Evolutionary conservation across 2,329 filamentous ascomycete species (phyloP).

Genomic region (Diaporthe sp.): DNA sequence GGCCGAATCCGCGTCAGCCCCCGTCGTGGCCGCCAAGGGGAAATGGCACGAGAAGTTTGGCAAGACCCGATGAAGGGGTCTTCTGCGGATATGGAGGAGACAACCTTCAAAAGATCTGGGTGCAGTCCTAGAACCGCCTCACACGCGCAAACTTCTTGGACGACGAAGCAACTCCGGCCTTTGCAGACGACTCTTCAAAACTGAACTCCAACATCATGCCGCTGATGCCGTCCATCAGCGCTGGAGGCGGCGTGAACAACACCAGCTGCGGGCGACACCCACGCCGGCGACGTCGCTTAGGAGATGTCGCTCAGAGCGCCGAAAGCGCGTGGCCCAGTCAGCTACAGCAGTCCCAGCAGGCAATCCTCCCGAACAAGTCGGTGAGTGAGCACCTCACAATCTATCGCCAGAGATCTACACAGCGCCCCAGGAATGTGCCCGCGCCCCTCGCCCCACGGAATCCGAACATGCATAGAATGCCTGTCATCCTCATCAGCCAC

Average conservation of each 20-base stretch:
- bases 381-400: not conserved
- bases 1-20: conserved; percentile 40
- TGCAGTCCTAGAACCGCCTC: not conserved
- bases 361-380: not conserved
- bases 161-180: too few relatives aligned
- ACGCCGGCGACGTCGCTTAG: too few relatives aligned
- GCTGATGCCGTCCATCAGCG: too few relatives aligned
- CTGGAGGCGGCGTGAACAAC: too few relatives aligned
- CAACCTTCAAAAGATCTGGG: not conserved
- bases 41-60: conserved; percentile 73
- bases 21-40: conserved; percentile 50
- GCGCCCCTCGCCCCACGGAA: too few relatives aligned
- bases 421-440: too few relatives aligned
- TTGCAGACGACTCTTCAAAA: too few relatives aligned
- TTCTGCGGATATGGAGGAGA: not conserved
- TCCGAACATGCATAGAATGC: too few relatives aligned
- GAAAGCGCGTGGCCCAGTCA: not conserved
- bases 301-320: not conserved
- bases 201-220: too few relatives aligned
- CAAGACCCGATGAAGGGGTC: conserved; percentile 49
- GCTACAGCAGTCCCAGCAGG: too few relatives aligned
- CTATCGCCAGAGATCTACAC: not conserved
- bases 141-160: too few relatives aligned
- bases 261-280: not conserved
- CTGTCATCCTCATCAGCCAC: not conserved